Conservation (phyloP, 2,329 filamentous ascomycete genomes). For the Cercospora canescens region DNA sequence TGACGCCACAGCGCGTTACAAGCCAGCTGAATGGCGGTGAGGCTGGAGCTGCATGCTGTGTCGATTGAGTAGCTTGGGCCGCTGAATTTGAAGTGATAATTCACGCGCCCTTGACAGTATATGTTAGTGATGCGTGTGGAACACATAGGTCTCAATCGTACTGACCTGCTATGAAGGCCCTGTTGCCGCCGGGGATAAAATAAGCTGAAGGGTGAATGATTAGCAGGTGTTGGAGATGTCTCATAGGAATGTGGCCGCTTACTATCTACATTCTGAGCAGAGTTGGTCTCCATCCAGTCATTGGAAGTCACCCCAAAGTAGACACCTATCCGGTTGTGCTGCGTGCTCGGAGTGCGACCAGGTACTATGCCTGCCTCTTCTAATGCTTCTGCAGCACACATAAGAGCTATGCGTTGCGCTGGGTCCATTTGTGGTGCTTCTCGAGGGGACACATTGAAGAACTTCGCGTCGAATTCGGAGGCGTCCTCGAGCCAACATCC, state of each 20-base stretch:
- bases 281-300: constrained; percentile 31
- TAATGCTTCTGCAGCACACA: constrained; percentile 32
- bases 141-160: no score
- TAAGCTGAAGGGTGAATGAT: no score
- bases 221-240: constrained; percentile 24
- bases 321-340: constrained; percentile 32
- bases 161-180: constrained; percentile 20
- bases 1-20: constrained; percentile 28
- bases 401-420: constrained; percentile 25
- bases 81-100: constrained; percentile 29
- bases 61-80: constrained; percentile 28
- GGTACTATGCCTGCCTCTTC: constrained; percentile 30
- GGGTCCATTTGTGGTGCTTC: constrained; percentile 31
- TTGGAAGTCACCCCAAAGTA: constrained; percentile 37
- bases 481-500: constrained; percentile 43
- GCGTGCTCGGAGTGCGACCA: constrained; percentile 32
- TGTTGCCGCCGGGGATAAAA: constrained; percentile 1
- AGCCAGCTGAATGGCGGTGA: constrained; percentile 23
- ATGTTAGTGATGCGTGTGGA: no score
- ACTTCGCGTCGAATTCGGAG: constrained; percentile 40
- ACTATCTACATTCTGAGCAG: constrained; percentile 23
- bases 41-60: constrained; percentile 30
- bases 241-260: no score
- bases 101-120: no score
- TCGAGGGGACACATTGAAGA: constrained; percentile 41